phyloP scores from a whole-genome alignment of 2,329 filamentous ascomycete genomes.

The Nectriaceae sp. region DNA sequence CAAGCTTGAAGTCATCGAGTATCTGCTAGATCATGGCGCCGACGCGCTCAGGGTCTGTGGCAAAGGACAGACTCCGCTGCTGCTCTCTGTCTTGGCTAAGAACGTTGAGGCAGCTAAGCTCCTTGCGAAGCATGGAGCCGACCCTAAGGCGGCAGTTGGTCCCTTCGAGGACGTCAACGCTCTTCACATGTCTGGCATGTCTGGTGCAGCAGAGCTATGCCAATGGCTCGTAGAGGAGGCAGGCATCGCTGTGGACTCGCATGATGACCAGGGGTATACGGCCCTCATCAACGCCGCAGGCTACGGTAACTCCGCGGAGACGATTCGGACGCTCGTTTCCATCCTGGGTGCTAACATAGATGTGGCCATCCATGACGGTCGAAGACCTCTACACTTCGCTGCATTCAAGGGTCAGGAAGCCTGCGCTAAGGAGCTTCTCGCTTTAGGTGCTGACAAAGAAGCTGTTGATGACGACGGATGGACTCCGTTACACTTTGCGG shows the following conservation, averaged over 20 bases:
- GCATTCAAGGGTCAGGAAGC: conserved; percentile 5
- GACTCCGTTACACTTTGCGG: conserved; percentile 8
- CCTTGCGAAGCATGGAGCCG: conserved; percentile 3
- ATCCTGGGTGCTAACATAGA: conserved; percentile 1
- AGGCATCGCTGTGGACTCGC: neutral
- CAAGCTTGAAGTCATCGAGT: conserved; percentile 5
- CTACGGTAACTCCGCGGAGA: conserved; percentile 2
- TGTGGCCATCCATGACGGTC: conserved; percentile 2
- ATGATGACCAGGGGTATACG: conserved; percentile 4
- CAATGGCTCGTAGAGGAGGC: conserved; percentile 4
- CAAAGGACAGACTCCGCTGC: conserved; percentile 2
- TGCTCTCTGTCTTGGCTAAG: conserved; percentile 3
- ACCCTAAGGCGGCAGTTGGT: conserved; percentile 7
- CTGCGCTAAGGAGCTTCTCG: neutral
- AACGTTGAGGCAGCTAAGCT: conserved; percentile 7
- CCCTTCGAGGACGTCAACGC: conserved; percentile 9
- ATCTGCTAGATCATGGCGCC: conserved; percentile 7
- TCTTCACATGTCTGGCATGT: conserved; percentile 3
- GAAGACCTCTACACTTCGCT: conserved; percentile 6
- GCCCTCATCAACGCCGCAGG: conserved; percentile 6
- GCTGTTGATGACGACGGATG: conserved; percentile 1
- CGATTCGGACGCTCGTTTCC: conserved; percentile 1
- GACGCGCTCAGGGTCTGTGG: neutral
- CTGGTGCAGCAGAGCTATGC: conserved; percentile 5
- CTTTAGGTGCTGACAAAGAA: conserved; percentile 6